These are phyloP conservation scores for Logfia minima DNA, from an alignment of 129 eudicot species.

Conservation along the genomic window DNA sequence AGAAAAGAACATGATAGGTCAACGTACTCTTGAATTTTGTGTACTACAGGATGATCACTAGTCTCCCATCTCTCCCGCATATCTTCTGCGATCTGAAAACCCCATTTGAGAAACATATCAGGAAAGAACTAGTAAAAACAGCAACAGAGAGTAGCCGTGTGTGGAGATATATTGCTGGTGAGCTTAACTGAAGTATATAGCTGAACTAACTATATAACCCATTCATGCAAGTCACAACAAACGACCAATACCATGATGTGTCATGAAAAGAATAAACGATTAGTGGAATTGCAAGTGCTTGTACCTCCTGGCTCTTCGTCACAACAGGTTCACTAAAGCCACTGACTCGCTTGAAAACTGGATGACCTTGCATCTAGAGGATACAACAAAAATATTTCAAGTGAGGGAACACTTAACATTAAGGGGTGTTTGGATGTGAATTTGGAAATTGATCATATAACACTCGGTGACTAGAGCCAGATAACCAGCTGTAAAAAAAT, in stretches of 20 bases:
- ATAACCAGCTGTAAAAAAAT: background rate
- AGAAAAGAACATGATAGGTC: background rate
- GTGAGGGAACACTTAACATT: conserved; percentile 2
- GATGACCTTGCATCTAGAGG: conserved; percentile 75
- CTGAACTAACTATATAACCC: background rate
- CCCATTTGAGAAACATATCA: conserved; percentile 18
- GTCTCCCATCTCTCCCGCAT: conserved; percentile 93
- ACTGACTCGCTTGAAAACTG: conserved; percentile 68
- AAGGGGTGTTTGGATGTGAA: background rate
- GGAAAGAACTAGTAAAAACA: background rate
- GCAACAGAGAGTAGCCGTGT: background rate
- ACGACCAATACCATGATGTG: background rate
- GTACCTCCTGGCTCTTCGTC: conserved; percentile 90
- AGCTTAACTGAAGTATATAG: background rate
- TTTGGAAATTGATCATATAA: background rate
- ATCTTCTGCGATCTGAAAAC: conserved; percentile 83
- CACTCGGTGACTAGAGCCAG: background rate
- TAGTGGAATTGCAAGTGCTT: background rate
- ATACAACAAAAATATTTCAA: conserved; percentile 20
- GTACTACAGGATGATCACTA: conserved; percentile 89
- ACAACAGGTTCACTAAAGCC: conserved; percentile 86
- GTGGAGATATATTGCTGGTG: background rate
- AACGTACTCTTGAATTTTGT: conserved; percentile 88
- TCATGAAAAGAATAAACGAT: background rate
- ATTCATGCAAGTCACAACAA: conserved; percentile 1